These are phyloP conservation scores for Penicillium canescens DNA, from an alignment of 495 filamentous ascomycete genomes.

Conservation along the genomic window DNA sequence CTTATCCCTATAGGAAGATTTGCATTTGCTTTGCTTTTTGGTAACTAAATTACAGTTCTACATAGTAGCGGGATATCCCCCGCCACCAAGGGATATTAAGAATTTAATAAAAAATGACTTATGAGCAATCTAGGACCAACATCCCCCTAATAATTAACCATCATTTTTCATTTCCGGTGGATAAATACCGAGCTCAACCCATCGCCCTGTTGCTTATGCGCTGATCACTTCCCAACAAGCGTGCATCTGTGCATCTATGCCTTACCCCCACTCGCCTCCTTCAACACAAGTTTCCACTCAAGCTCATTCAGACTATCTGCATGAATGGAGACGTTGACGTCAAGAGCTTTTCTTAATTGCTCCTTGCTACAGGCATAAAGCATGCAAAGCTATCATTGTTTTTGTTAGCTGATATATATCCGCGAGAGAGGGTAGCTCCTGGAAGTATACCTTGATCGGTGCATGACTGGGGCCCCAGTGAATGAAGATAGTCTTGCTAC, in stretches of 20 bases:
- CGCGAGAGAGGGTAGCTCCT: no score
- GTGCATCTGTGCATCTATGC: neutral
- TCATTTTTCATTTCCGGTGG: no score
- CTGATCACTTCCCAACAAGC: neutral
- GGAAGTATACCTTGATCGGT: conserved; percentile 1
- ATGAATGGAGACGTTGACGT: neutral
- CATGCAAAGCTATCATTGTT: neutral
- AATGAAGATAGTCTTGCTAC: conserved; percentile 84
- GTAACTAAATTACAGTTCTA: no score
- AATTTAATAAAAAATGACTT: no score
- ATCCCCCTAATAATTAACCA: no score
- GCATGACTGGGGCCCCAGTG: conserved; percentile 54
- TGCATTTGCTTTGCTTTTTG: no score
- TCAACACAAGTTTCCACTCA: neutral
- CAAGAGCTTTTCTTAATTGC: neutral
- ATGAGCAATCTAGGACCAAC: no score
- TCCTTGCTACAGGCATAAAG: neutral
- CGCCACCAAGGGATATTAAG: no score
- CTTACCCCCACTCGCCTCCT: neutral
- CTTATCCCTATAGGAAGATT: no score
- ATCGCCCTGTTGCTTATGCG: conserved; percentile 10
- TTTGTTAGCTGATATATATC: no score
- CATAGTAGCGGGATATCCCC: no score
- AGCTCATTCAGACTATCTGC: neutral
- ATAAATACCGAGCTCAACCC: no score